Evolutionary conservation across 169 alveolate genomes (phyloP), one percentile per base, ranked within the genome.

Genomic region (Eimeria necatrix): DNA sequence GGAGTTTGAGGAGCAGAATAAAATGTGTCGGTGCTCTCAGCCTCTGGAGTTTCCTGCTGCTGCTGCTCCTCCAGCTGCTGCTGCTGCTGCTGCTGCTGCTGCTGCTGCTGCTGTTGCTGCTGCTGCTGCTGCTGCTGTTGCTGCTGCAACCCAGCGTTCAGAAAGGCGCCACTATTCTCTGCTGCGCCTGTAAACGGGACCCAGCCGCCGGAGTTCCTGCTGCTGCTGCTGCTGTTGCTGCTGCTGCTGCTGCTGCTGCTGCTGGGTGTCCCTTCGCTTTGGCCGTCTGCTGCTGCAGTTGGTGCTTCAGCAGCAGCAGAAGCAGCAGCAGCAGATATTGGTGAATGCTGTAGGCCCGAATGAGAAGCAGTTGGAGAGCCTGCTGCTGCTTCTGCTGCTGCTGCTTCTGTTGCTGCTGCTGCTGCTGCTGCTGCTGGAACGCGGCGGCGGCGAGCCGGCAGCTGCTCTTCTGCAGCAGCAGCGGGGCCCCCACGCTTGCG

Each of bases 1-100:
- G 86, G 86, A 12, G 86, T 76, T 32, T 76, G 86, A 16, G 86
- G 86, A 26, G 86, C 86, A 76, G 86, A 76, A 22, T 76, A 76
- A 76, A 76, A 76, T 26, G 61, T 16, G 64, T 76, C 86, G 3
- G 86, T 32, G 56, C 61, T 60, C 12, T 76, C 86, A 12, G 48
- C 61, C 24, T 76, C 86, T 16, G 56, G 86, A 7, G 4, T 16
- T 18, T 76, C 48, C 41, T 76, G 64, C 86, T 76, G 64, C 86
- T 76, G 61, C 61, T 76, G 86, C 86, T 76, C n/a, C 86, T 76
- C 51, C 46, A 9, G 81, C 81, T 71, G 81, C 49, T 26, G 81
- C 51, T n/a, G 81, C 49, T 71, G 22, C 41, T 71, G 81, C 81
- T 9, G 81, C 81, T 5, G 46, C 12, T 24, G 81, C 81, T 71